Evolutionary conservation across 306 rosid genomes (phyloP), one percentile per base, ranked within the genome.

Genomic region (Trichosanthes cucumerina): DNA sequence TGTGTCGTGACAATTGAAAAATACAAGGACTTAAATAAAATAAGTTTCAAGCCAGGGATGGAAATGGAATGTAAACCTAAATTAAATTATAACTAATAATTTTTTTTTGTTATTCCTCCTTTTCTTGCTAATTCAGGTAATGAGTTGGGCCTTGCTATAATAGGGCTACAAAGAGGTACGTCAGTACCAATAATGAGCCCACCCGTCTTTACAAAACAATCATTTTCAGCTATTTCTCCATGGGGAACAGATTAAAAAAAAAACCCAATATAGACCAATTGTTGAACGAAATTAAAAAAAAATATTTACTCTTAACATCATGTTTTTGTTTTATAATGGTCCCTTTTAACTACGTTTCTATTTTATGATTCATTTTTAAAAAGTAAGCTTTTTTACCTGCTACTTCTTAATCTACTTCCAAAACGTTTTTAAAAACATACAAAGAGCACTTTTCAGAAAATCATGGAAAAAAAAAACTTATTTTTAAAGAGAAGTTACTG

Each of bases 141-240:
- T 47, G 59, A n/a, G 26, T 72, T 72, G 76, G 76, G 76, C 76
- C 77, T 47, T 46, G 58, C 43, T 47, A 46, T 72, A 49, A 24
- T 47, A 28, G 15, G 77, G 34, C 24, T 24, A 28, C 77, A 47
- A 72, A 16, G 39, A 47, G 77, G 43, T 16, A 24, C 7, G 14
- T 1, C 34, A 12, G 19, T 23, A 23, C 76, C 57, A 71, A 71
- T 46, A 5, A 13, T 70, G 57, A 43, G 76, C 76, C 76, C 76
- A 70, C 56, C 59, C 2, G 15, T 47, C 21, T 21, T 70, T 54
- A 41, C 13, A n/a, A 38, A 21, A 11, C 75, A 69, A 69, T 16
- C 52, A 10, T 43, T 1, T 69, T 69, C 4, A 41, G 5, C 75
- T 5, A 69, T 69, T 69, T 41, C 75, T n/a, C 75, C 34, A 0